These are phyloP conservation scores for Hydrangea macrophylla DNA, from an alignment of 148 eudicot species.

Conservation along the genomic window DNA sequence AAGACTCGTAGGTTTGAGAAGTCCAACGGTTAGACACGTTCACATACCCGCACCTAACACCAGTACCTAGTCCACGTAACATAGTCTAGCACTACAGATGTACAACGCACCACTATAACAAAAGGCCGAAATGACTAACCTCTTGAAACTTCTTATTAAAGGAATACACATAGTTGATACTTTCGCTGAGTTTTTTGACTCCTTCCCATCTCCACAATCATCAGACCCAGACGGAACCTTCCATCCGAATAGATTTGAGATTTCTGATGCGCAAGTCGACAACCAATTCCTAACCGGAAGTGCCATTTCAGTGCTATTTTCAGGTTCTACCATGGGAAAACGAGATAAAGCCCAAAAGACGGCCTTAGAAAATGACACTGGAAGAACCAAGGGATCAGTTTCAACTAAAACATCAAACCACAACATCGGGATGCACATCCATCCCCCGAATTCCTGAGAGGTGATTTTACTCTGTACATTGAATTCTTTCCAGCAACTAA, in stretches of 20 bases:
- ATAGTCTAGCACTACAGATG: too few relatives aligned
- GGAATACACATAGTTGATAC: slow-evolving; percentile 67
- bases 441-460: slow-evolving; percentile 53
- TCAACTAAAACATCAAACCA: slow-evolving; percentile 89
- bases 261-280: slow-evolving; percentile 61
- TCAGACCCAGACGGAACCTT: slow-evolving; percentile 81
- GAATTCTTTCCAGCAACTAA: slow-evolving; percentile 73
- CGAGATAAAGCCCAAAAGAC: slow-evolving; percentile 90
- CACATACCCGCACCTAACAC: too few relatives aligned
- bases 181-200: slow-evolving; percentile 61
- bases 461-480: slow-evolving; percentile 51
- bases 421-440: slow-evolving; percentile 95
- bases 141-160: slow-evolving; percentile 73
- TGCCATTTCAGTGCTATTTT: slow-evolving; percentile 54
- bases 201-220: slow-evolving; percentile 68
- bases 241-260: slow-evolving; percentile 70
- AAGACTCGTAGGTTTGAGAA: too few relatives aligned
- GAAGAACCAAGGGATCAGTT: slow-evolving; percentile 64
- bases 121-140: slow-evolving; percentile 40
- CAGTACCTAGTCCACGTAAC: too few relatives aligned
- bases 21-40: too few relatives aligned
- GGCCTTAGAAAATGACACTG: slow-evolving; percentile 79
- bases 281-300: slow-evolving; percentile 70
- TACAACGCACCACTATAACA: background rate
- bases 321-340: slow-evolving; percentile 79